phyloP scores from a whole-genome alignment of 164 flowering plant species.

The Vitis vinifera region DNA sequence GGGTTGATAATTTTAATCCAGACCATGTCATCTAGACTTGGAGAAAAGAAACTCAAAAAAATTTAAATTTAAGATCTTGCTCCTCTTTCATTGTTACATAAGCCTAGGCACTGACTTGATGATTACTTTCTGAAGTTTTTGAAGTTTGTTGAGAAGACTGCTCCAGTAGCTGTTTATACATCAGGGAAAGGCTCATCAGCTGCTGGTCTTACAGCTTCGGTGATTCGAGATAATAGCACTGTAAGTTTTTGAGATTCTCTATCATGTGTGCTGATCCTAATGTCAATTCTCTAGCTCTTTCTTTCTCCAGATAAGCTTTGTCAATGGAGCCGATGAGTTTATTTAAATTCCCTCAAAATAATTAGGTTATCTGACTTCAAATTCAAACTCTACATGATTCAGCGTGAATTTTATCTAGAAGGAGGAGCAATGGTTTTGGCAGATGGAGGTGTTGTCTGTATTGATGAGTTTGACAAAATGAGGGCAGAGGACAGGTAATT shows the following conservation, averaged over 20 bases:
- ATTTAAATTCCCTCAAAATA: neutral
- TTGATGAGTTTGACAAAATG: slow-evolving; percentile 99
- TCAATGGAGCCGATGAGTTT: neutral
- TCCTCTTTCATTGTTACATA: neutral
- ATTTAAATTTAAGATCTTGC: no score
- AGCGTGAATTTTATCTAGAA: slow-evolving; percentile 99
- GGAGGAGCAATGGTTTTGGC: slow-evolving; percentile 99
- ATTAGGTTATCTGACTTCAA: slow-evolving; percentile 4
- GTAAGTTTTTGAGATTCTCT: slow-evolving; percentile 46
- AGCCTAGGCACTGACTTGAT: slow-evolving; percentile 4
- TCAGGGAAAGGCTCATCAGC: slow-evolving; percentile 99
- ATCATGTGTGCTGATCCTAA: neutral
- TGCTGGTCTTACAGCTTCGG: slow-evolving; percentile 99
- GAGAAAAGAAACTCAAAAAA: no score
- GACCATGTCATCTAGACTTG: neutral
- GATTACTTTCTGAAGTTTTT: slow-evolving; percentile 63
- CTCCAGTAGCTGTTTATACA: slow-evolving; percentile 96
- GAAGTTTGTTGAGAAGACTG: slow-evolving; percentile 99
- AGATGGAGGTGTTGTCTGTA: slow-evolving; percentile 99
- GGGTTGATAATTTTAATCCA: neutral
- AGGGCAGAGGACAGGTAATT: slow-evolving; percentile 92
- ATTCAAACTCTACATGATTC: slow-evolving; percentile 12
- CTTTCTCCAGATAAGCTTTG: neutral
- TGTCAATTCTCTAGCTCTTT: neutral
- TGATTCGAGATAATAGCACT: slow-evolving; percentile 84